Evolutionary conservation across 1,284 basidiomycete genomes (phyloP), one percentile per base, ranked within the genome.

Genomic region (Pseudozyma flocculosa): DNA sequence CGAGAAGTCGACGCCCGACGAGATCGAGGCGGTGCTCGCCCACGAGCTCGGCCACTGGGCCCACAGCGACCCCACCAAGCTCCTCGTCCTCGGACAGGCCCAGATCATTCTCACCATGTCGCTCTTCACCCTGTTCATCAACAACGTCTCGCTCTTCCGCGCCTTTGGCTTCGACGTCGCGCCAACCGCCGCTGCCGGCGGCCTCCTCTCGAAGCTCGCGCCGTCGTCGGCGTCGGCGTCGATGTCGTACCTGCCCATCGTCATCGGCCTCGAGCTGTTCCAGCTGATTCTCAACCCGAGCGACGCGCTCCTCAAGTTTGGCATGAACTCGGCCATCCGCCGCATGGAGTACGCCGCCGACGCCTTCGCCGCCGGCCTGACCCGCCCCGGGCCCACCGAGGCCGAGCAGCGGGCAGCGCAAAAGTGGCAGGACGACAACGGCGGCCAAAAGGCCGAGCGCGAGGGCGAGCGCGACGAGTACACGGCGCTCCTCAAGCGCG

Each of bases 121-220:
- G 7, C 82, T 90, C 61, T 96, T 96, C 84, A 89, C 90, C 9
- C 87, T 93, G 2, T 96, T 96, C 84, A 84, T 95, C 65, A 86
- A 87, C 66, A 90, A 94, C 30, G 52, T 54, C 24, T 71, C 89
- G 40, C 83, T 97, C 55, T 86, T 94, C 50, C 81, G 84, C 22
- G 85, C 92, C 0, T 97, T 97, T 78, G 90, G 89, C 73, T 96
- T 96, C 82, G 48, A 61, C 13, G 50, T 68, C 24, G 63, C 53
- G 0, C 55, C 57, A 5, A 63, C 54, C 7, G 11, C 41, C 15
- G 21, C 15, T 22, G 18, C 24, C 2, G 2, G 10, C 34, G 26
- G 26, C 26, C 50, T 59, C 0, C n/a, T 61, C 19, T 54, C 61
- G 37, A 67, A 67, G 44, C 55, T 40, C 5, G 29, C 54, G 1